A percentile compares a stretch with the other conserved stretches of the same genome.
phyloP scores from a whole-genome alignment of 345 rosid species.

The Brassica juncea region DNA sequence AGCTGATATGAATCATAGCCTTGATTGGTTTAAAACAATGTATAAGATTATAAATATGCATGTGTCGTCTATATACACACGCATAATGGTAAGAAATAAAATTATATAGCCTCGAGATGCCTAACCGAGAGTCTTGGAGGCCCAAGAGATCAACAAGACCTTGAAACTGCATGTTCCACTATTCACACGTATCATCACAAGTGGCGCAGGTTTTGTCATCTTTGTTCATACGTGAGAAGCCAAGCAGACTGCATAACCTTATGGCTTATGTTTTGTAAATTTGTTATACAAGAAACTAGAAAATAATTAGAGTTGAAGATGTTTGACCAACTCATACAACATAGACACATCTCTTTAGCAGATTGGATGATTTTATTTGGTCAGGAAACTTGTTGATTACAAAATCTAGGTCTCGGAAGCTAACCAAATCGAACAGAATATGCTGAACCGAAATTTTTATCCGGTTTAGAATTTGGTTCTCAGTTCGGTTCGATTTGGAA shows the following conservation, averaged over 20 bases:
- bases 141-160: no score
- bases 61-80: no score
- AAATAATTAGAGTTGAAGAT: background rate
- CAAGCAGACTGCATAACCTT: background rate
- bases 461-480: background rate
- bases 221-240: background rate
- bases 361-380: background rate
- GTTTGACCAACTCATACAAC: background rate
- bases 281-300: background rate
- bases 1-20: background rate
- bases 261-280: background rate
- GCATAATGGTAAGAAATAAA: no score
- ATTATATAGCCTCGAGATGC: no score
- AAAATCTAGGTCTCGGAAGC: background rate
- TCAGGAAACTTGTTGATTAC: background rate
- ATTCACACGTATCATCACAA: background rate
- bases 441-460: background rate
- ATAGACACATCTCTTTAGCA: background rate
- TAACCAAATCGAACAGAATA: background rate
- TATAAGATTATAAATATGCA: background rate
- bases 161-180: background rate
- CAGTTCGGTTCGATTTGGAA: background rate
- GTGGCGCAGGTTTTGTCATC: background rate
- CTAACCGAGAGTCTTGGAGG: background rate
- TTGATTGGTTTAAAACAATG: slow-evolving; percentile 1